phyloP scores from a whole-genome alignment of 805 yeast genomes.

The Suhomyces xylopsoci region DNA sequence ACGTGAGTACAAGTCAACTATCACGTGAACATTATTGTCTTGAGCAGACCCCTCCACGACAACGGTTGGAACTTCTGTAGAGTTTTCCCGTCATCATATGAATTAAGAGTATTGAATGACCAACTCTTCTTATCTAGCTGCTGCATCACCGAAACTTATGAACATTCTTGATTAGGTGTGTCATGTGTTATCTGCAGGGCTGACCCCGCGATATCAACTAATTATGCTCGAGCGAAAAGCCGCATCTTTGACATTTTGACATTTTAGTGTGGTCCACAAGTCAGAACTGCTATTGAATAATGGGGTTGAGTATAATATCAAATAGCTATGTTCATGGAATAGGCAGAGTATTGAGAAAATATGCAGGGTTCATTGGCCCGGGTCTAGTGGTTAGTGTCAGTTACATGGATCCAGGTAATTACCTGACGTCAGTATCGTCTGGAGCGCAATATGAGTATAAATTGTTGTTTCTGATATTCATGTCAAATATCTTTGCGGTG shows the following conservation, averaged over 20 bases:
- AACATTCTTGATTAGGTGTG: neutral
- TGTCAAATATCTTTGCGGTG: constrained; percentile 83
- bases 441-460: constrained; percentile 79
- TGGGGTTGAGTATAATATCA: neutral
- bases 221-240: neutral
- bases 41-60: neutral
- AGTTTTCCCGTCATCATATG: too few relatives aligned
- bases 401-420: constrained; percentile 93
- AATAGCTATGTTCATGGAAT: neutral
- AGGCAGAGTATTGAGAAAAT: constrained; percentile 42
- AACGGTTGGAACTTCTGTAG: neutral
- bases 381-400: constrained; percentile 88
- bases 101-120: too few relatives aligned
- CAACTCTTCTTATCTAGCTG: neutral
- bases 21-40: neutral
- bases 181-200: neutral
- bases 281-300: neutral
- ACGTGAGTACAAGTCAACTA: neutral
- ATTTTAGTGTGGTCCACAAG: neutral
- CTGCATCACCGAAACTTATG: neutral
- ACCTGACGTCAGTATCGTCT: constrained; percentile 83
- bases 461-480: constrained; percentile 64
- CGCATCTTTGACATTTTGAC: neutral
- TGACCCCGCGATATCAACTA: neutral
- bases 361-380: constrained; percentile 75